Conservation (phyloP, 768 basidiomycete genomes). For the Daedalea quercina region DNA sequence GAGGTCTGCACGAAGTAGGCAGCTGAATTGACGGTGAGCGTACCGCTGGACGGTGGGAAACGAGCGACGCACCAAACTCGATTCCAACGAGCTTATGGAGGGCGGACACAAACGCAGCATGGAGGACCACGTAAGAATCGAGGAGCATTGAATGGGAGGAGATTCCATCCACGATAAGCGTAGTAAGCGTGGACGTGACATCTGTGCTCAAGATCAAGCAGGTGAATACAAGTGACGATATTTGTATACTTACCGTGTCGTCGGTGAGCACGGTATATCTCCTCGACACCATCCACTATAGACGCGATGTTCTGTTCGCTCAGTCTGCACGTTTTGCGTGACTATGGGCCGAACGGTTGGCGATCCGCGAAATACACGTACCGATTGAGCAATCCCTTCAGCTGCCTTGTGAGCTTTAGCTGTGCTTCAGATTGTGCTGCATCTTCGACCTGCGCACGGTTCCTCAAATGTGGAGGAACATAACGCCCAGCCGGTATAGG, state of each 20-base stretch:
- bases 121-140: slow-evolving; percentile 84
- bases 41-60: neutral
- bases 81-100: slow-evolving; percentile 77
- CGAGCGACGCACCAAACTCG: slow-evolving; percentile 70
- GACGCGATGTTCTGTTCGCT: slow-evolving; percentile 83
- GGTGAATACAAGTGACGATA: neutral
- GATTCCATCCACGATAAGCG: slow-evolving; percentile 71
- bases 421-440: slow-evolving; percentile 29
- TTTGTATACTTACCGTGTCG: slow-evolving; percentile 56
- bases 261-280: slow-evolving; percentile 65
- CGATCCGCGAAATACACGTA: slow-evolving; percentile 22
- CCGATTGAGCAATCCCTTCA: slow-evolving; percentile 89
- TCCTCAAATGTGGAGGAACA: slow-evolving; percentile 76
- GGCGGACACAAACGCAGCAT: slow-evolving; percentile 79
- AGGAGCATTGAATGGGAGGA: slow-evolving; percentile 74
- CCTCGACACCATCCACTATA: slow-evolving; percentile 70
- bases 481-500: slow-evolving; percentile 36
- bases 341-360: neutral
- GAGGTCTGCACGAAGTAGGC: slow-evolving; percentile 77
- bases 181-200: slow-evolving; percentile 73
- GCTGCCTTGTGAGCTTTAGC: slow-evolving; percentile 60
- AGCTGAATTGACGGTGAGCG: slow-evolving; percentile 34
- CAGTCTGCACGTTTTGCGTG: slow-evolving; percentile 44
- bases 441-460: slow-evolving; percentile 32
- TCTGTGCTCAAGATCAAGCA: slow-evolving; percentile 37